These are phyloP conservation scores for Ganoderma multipileum DNA, from an alignment of 1,284 basidiomycete species.

Conservation along the genomic window DNA sequence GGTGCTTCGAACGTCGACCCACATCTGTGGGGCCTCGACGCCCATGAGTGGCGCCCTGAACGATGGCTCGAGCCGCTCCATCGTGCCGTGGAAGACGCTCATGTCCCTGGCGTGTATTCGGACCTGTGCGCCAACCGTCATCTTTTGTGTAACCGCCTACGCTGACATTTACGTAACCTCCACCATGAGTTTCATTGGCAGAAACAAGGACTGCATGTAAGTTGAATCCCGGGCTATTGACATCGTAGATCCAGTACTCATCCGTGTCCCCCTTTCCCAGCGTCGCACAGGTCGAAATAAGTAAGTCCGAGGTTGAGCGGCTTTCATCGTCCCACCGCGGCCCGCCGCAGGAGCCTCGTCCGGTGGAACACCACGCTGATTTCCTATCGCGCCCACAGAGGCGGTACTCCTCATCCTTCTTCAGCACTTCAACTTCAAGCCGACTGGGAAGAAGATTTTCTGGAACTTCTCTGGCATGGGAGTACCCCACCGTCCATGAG, in stretches of 20 bases:
- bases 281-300: conserved; percentile 25
- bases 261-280: not conserved
- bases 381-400: conserved; percentile 19
- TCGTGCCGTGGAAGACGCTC: conserved; percentile 15
- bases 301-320: conserved; percentile 11
- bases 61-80: conserved; percentile 22
- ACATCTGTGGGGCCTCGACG: conserved; percentile 15
- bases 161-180: not conserved
- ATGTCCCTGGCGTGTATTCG: conserved; percentile 18
- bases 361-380: not conserved
- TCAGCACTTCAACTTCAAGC: conserved; percentile 28
- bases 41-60: conserved; percentile 13
- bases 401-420: conserved; percentile 28
- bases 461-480: conserved; percentile 30
- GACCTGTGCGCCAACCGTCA: conserved; percentile 11
- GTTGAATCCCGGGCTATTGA: conserved; percentile 6
- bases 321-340: not conserved
- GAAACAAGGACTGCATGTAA: conserved; percentile 40
- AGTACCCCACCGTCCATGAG: conserved; percentile 27
- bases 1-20: conserved; percentile 5
- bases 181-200: conserved; percentile 43
- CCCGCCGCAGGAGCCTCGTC: not conserved
- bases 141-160: conserved; percentile 2
- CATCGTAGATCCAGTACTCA: not conserved
- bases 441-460: conserved; percentile 21